Base-by-base conservation (phyloP, 108 stramenopile genomes). In the Skeletonema costatum region DNA sequence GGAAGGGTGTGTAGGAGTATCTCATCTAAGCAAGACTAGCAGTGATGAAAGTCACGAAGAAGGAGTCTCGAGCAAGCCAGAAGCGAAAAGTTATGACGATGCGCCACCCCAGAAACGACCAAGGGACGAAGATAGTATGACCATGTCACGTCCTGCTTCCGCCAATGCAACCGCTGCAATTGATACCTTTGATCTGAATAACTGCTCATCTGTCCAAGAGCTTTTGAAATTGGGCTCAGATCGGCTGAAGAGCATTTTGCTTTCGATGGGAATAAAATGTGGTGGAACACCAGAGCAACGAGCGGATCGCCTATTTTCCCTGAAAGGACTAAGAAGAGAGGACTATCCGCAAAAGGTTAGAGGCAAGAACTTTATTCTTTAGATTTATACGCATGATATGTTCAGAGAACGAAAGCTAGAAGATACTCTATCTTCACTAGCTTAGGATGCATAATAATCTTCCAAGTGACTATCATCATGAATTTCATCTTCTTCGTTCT, bases 221-320 rank as follows among this genome's bases (percentile, higher is more conserved):
- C 71, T 93, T 19, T 74, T 89, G 51, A 74, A 60, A 41, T 74
- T 99, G 68, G 97, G 96, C 38, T 67, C 96, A 71, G 96, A 97
- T 58, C 84, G 93, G 10, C 74, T 99, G 66, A 98, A 96, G 85
- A 78, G 76, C 30, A 96, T 92, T 5, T 77, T 98, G 42, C 73
- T 89, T 66, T 92, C 90, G 6, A 73, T 96, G 50, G 93, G 92
- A 35, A 78, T 96, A 17, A 99, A 99, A 76, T 98, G 97, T 69
- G 98, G 83, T 53, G 94, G 94, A 3, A 85, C 91, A 14, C 62
- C 88, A 32, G 59, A 90, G 60, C 89, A 98, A 74, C 85, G 98
- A 16, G 98, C 98, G 1, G 76, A 81, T 32, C 76, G 98, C 0
- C 82, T 99, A 7, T 93, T 96, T 59, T 87, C 95, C 12, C 71